These are phyloP conservation scores for Inonotus hispidus DNA, from an alignment of 1,284 basidiomycete genomes.

Conservation along the genomic window DNA sequence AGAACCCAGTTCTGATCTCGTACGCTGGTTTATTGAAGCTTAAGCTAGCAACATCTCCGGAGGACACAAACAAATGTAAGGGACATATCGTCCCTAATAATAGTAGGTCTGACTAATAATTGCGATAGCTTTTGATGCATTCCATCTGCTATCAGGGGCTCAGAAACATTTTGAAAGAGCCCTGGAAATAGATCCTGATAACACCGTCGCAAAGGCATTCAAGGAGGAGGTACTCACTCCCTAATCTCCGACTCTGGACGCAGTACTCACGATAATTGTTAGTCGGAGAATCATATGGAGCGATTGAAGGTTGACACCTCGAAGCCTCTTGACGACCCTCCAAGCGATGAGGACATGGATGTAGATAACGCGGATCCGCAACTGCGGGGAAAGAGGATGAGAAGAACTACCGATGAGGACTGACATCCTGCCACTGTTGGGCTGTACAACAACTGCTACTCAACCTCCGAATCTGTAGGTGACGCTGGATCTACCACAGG, in stretches of 20 bases:
- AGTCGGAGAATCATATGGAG: constrained; percentile 14
- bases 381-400: constrained; percentile 3
- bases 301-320: neutral
- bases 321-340: constrained; percentile 25
- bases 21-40: constrained; percentile 78
- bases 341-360: constrained; percentile 40
- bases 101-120: neutral
- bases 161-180: constrained; percentile 61
- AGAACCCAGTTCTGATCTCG: constrained; percentile 70
- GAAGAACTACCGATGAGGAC: neutral
- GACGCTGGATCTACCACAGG: constrained; percentile 49
- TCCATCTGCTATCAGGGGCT: constrained; percentile 47
- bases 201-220: constrained; percentile 47
- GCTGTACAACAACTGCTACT: constrained; percentile 17
- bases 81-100: neutral
- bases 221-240: constrained; percentile 42
- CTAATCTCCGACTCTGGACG: constrained; percentile 7
- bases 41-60: constrained; percentile 42
- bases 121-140: constrained; percentile 24
- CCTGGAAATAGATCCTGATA: constrained; percentile 51
- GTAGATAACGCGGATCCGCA: constrained; percentile 20
- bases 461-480: constrained; percentile 38
- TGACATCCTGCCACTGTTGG: neutral
- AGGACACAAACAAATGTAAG: neutral
- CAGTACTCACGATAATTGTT: constrained; percentile 15